Percentiles rank a stretch among this genome's conserved stretches.
phyloP scores from a whole-genome alignment of 225 moss, liverwort and hornwort species.

The Asterella californica region DNA sequence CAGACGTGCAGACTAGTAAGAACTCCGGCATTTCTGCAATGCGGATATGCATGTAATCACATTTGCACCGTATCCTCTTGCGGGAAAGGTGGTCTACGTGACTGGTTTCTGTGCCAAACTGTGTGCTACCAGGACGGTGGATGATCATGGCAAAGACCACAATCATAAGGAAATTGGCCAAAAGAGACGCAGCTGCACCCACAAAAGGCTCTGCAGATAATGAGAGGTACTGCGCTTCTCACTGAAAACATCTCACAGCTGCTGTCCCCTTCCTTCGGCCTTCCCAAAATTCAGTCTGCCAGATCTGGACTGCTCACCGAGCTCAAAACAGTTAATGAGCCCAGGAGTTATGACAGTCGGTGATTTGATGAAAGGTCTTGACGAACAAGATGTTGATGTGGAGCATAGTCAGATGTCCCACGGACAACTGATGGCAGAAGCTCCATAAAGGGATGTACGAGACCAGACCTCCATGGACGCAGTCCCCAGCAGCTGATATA shows the following conservation, averaged over 20 bases:
- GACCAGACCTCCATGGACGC: neutral
- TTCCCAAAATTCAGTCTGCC: neutral
- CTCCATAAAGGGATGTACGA: neutral
- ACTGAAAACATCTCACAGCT: neutral
- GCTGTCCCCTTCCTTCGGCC: neutral
- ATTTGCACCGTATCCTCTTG: neutral
- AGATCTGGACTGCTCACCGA: neutral
- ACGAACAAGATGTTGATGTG: neutral
- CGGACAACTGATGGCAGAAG: neutral
- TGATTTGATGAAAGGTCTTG: neutral
- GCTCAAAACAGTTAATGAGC: neutral
- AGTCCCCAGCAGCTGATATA: neutral
- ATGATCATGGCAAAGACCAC: neutral
- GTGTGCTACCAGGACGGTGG: constrained; percentile 8
- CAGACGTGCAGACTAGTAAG: neutral
- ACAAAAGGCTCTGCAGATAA: neutral
- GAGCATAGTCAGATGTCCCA: neutral
- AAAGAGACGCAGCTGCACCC: neutral
- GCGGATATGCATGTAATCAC: neutral
- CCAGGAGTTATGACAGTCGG: neutral
- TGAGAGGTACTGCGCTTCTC: neutral
- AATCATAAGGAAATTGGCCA: neutral
- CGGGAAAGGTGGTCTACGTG: neutral
- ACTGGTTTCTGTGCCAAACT: constrained; percentile 7
- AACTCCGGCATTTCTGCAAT: neutral